Conservation (phyloP, 345 rosid species). For the Populus ilicifolia region DNA sequence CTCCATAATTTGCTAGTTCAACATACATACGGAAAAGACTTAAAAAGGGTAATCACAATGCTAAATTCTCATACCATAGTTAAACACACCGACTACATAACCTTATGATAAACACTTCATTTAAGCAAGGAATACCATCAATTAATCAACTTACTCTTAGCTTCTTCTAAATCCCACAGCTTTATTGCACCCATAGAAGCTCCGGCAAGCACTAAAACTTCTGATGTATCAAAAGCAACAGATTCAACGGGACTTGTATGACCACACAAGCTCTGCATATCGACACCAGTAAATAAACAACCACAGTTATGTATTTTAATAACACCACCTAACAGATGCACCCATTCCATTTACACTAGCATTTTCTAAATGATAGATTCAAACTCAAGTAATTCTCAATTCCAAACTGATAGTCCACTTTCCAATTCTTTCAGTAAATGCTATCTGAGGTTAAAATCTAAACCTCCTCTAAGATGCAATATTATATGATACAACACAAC, state of each 20-base stretch:
- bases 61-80: neutral
- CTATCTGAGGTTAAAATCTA: no score
- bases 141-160: constrained; percentile 52
- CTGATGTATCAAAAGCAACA: constrained; percentile 56
- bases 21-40: neutral
- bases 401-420: no score
- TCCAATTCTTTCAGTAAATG: no score
- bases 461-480: no score
- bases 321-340: neutral
- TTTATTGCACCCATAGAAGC: constrained; percentile 69
- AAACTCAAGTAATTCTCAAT: no score
- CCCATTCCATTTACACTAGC: neutral
- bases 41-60: neutral
- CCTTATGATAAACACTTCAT: neutral
- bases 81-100: neutral
- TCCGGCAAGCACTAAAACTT: constrained; percentile 67
- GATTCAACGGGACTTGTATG: constrained; percentile 66
- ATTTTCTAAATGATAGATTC: no score
- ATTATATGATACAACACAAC: no score
- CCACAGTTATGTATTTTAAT: neutral
- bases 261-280: constrained; percentile 61
- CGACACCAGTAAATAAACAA: constrained; percentile 4
- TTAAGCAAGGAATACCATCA: constrained; percentile 9
- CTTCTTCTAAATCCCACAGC: constrained; percentile 81
- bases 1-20: neutral